Evolutionary conservation across 768 basidiomycete genomes (phyloP).

Genomic region (Crepidotus variabilis): DNA sequence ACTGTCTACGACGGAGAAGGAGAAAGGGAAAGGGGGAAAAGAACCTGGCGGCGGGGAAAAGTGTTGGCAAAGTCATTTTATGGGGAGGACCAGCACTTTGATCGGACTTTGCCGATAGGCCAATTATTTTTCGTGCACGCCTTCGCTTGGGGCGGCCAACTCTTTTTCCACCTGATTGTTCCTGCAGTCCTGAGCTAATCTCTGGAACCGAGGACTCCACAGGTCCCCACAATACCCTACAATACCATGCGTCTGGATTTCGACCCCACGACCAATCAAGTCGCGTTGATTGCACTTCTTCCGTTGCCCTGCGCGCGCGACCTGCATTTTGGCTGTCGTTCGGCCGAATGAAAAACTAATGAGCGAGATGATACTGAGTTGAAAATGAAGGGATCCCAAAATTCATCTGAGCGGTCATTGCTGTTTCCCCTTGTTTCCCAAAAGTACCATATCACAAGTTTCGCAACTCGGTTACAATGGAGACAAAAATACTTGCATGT

Average conservation of each 20-base stretch:
- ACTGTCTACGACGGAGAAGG: slow-evolving; percentile 4
- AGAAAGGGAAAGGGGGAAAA: slow-evolving; percentile 8
- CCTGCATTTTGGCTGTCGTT: no score
- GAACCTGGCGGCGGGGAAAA: slow-evolving; percentile 9
- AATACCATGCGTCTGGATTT: no score
- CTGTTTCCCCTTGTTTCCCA: background rate
- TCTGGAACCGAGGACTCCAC: background rate
- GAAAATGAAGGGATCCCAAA: no score
- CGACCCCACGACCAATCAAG: background rate
- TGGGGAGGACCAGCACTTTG: slow-evolving; percentile 16
- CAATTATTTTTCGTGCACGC: slow-evolving; percentile 11
- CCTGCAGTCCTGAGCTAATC: no score
- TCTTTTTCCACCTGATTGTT: no score
- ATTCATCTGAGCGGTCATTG: background rate
- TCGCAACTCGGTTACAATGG: no score
- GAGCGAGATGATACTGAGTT: no score
- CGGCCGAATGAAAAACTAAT: no score
- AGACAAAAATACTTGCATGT: no score
- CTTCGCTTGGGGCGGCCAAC: slow-evolving; percentile 11
- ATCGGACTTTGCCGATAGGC: slow-evolving; percentile 20
- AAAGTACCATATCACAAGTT: background rate
- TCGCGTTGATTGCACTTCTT: background rate
- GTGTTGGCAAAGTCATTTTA: slow-evolving; percentile 19
- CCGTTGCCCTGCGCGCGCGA: no score
- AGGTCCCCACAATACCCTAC: background rate